Percentiles rank a stretch among this genome's conserved stretches.
phyloP scores from a whole-genome alignment of 208 protist species.

The Angomonas ambiguus region DNA sequence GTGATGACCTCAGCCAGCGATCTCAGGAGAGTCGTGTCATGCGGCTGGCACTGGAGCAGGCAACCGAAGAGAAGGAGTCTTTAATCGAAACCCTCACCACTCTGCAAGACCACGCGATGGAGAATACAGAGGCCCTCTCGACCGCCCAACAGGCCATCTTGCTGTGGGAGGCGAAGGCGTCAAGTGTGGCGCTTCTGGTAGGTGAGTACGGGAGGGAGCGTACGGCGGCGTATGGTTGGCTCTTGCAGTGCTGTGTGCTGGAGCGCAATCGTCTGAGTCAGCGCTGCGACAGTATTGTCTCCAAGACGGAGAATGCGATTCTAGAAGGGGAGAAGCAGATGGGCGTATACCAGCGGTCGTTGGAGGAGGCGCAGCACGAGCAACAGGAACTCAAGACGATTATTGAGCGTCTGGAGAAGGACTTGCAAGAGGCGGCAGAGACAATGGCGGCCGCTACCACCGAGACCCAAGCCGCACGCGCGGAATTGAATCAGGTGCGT shows the following conservation, averaged over 20 bases:
- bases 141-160: slow-evolving; percentile 29
- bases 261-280: slow-evolving; percentile 28
- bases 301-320: slow-evolving; percentile 53
- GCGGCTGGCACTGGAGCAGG: slow-evolving; percentile 42
- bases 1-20: slow-evolving; percentile 45
- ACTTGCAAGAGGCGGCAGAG: neutral
- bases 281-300: slow-evolving; percentile 54
- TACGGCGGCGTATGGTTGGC: slow-evolving; percentile 20
- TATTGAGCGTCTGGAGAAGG: neutral
- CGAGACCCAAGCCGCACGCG: slow-evolving; percentile 26
- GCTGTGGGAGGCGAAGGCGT: slow-evolving; percentile 48
- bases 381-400: slow-evolving; percentile 24
- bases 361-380: slow-evolving; percentile 53
- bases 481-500: slow-evolving; percentile 45
- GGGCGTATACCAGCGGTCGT: slow-evolving; percentile 30
- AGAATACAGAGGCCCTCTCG: slow-evolving; percentile 7
- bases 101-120: slow-evolving; percentile 22
- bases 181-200: slow-evolving; percentile 33
- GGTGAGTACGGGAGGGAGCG: slow-evolving; percentile 29
- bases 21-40: slow-evolving; percentile 34
- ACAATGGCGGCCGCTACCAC: neutral
- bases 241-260: slow-evolving; percentile 27
- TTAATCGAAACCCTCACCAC: slow-evolving; percentile 33
- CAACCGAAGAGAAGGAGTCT: slow-evolving; percentile 34
- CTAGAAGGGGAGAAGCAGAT: slow-evolving; percentile 52